phyloP scores from a whole-genome alignment of 2,329 filamentous ascomycete genomes.

The Curvularia spicifera region DNA sequence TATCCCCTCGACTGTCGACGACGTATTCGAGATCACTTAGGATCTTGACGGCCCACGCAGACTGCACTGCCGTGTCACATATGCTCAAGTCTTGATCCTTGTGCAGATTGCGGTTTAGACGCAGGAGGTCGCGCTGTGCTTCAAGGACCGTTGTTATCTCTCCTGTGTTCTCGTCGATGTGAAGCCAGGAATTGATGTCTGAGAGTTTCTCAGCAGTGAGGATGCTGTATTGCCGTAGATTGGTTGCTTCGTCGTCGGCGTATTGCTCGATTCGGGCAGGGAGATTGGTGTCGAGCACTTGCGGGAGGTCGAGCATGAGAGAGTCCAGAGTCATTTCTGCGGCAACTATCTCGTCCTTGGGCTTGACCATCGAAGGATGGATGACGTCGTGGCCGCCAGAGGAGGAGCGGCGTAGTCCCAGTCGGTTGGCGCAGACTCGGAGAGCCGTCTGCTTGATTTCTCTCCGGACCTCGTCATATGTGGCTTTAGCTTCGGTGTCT shows the following conservation, averaged over 20 bases:
- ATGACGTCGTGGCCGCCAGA: slow-evolving; percentile 8
- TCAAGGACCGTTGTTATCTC: slow-evolving; percentile 21
- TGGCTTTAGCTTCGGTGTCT: slow-evolving; percentile 6
- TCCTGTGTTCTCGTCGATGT: slow-evolving; percentile 5
- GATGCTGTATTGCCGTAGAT: slow-evolving; percentile 13
- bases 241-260: slow-evolving; percentile 11
- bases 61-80: background rate
- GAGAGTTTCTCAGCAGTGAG: background rate
- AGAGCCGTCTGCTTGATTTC: slow-evolving; percentile 12
- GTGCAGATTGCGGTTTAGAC: slow-evolving; percentile 13
- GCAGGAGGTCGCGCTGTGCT: slow-evolving; percentile 21
- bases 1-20: background rate
- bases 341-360: slow-evolving; percentile 9
- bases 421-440: slow-evolving; percentile 15
- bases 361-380: slow-evolving; percentile 14
- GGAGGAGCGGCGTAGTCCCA: slow-evolving; percentile 5
- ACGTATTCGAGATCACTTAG: slow-evolving; percentile 18
- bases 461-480: slow-evolving; percentile 8
- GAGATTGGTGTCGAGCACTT: background rate
- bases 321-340: slow-evolving; percentile 7
- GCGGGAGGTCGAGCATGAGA: background rate
- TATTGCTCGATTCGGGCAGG: background rate
- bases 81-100: slow-evolving; percentile 14
- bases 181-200: slow-evolving; percentile 18
- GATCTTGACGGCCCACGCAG: slow-evolving; percentile 27